A percentile compares a stretch with the other conserved stretches of the same genome.
phyloP scores from a whole-genome alignment of 73 alveolate species.

The Paramecium pentaurelia region DNA sequence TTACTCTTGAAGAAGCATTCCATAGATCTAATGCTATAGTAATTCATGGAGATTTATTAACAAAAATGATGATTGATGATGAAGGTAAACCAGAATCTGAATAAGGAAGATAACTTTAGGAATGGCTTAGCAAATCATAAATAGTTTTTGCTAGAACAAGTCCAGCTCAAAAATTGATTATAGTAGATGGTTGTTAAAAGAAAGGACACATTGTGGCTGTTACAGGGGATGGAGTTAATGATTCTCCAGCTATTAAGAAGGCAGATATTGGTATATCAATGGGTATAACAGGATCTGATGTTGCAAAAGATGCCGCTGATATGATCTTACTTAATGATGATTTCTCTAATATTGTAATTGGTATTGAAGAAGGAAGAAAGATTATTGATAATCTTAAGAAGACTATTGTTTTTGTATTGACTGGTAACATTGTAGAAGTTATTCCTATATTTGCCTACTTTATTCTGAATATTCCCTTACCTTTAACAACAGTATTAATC shows the following conservation, averaged over 20 bases:
- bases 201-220: constrained; percentile 96
- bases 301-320: constrained; percentile 93
- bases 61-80: constrained; percentile 69
- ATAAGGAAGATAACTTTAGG: constrained; percentile 67
- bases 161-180: constrained; percentile 91
- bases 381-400: constrained; percentile 88
- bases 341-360: constrained; percentile 66
- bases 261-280: constrained; percentile 75
- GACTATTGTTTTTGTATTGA: constrained; percentile 38
- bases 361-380: constrained; percentile 94
- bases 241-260: constrained; percentile 72
- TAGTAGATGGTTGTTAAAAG: constrained; percentile 93
- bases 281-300: constrained; percentile 75
- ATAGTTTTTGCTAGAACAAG: constrained; percentile 96
- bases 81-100: constrained; percentile 73
- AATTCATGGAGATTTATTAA: constrained; percentile 80
- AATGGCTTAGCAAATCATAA: constrained; percentile 79
- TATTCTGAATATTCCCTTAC: constrained; percentile 63
- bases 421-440: constrained; percentile 44
- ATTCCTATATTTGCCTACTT: constrained; percentile 46
- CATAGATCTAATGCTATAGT: constrained; percentile 73
- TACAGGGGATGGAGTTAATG: constrained; percentile 87
- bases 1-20: constrained; percentile 73
- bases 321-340: constrained; percentile 85
- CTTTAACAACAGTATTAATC: constrained; percentile 82